Conservation (phyloP, 192 early-diverging fungal species). For the Backusella liffmaniae region DNA sequence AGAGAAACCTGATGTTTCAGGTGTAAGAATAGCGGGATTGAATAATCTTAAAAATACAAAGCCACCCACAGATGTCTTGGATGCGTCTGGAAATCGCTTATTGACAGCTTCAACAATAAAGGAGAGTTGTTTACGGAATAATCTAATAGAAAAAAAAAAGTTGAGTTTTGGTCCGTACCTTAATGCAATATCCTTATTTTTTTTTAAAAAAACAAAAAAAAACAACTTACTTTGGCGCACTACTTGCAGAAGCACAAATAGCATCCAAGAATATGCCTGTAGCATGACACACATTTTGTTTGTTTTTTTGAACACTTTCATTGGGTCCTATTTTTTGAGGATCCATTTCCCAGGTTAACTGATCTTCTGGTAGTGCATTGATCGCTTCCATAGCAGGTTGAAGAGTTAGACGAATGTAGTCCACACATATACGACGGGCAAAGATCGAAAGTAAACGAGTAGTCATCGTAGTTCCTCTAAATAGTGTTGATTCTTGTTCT, state of each 20-base stretch:
- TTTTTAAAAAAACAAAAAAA: neutral
- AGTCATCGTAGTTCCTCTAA: slow-evolving; percentile 87
- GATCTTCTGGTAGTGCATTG: slow-evolving; percentile 36
- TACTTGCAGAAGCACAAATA: slow-evolving; percentile 68
- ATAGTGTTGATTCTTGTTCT: slow-evolving; percentile 66
- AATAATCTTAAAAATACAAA: slow-evolving; percentile 95
- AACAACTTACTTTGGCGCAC: slow-evolving; percentile 53
- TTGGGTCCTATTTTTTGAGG: slow-evolving; percentile 65
- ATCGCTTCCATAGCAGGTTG: slow-evolving; percentile 64
- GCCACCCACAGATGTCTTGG: slow-evolving; percentile 84
- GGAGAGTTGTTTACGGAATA: slow-evolving; percentile 77
- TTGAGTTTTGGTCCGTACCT: neutral
- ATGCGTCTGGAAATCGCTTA: slow-evolving; percentile 78
- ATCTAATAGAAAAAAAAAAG: slow-evolving; percentile 21
- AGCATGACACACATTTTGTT: slow-evolving; percentile 71
- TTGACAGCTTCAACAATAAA: slow-evolving; percentile 74
- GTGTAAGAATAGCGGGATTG: slow-evolving; percentile 90
- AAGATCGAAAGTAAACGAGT: slow-evolving; percentile 80
- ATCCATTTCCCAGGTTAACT: slow-evolving; percentile 83
- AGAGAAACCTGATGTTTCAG: slow-evolving; percentile 76
- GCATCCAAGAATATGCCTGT: slow-evolving; percentile 75
- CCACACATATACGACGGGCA: slow-evolving; percentile 70
- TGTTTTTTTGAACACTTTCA: slow-evolving; percentile 67
- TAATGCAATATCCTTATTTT: neutral
- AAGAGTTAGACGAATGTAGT: slow-evolving; percentile 78